These are phyloP conservation scores for Stentor roeselii DNA, from an alignment of 73 alveolate genomes.

Conservation along the genomic window DNA sequence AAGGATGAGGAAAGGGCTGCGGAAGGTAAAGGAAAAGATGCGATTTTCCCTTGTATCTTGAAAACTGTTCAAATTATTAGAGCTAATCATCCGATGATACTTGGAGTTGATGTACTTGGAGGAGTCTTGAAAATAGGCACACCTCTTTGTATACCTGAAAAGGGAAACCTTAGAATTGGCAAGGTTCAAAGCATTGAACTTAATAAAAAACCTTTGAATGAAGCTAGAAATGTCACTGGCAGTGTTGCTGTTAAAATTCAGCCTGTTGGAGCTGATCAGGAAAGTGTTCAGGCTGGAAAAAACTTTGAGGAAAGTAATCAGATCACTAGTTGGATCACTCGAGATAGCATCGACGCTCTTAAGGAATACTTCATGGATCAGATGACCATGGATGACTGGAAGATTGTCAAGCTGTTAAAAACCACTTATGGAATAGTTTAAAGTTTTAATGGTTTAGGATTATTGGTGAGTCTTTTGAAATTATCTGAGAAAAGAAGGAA, in stretches of 20 bases:
- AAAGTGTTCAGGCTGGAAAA: slow-evolving; percentile 65
- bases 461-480: background rate
- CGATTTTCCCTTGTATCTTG: slow-evolving; percentile 94
- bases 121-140: slow-evolving; percentile 94
- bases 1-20: slow-evolving; percentile 88
- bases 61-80: slow-evolving; percentile 81
- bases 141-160: slow-evolving; percentile 92
- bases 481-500: background rate
- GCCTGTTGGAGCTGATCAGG: background rate
- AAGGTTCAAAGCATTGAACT: slow-evolving; percentile 85
- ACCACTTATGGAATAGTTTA: slow-evolving; percentile 83
- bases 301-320: slow-evolving; percentile 78
- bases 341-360: slow-evolving; percentile 91
- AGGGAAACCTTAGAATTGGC: slow-evolving; percentile 85
- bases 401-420: slow-evolving; percentile 83
- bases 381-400: slow-evolving; percentile 94
- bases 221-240: slow-evolving; percentile 64
- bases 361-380: slow-evolving; percentile 94
- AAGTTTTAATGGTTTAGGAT: slow-evolving; percentile 20
- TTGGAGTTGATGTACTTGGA: slow-evolving; percentile 85
- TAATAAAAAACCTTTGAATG: slow-evolving; percentile 65
- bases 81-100: slow-evolving; percentile 72
- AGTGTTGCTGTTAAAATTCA: slow-evolving; percentile 28
- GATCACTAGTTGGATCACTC: slow-evolving; percentile 57
- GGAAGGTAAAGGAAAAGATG: slow-evolving; percentile 77